Conservation (phyloP, 371 early-diverging fungal genomes). For the Parasitella parasitica region DNA sequence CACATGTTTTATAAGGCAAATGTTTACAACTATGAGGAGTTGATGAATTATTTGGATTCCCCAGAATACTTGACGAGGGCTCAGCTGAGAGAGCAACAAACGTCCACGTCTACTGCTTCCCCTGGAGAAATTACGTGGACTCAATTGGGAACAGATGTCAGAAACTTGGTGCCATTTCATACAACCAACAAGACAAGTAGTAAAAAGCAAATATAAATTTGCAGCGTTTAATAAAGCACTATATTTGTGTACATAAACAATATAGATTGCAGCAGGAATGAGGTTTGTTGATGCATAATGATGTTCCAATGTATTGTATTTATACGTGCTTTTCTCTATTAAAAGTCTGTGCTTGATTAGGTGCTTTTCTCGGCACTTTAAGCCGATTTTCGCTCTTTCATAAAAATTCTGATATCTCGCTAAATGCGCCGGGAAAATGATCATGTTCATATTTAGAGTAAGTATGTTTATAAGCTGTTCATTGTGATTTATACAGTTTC, state of each 20-base stretch:
- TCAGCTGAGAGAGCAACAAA: neutral
- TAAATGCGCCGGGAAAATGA: too few relatives aligned
- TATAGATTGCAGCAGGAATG: too few relatives aligned
- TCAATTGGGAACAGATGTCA: constrained; percentile 10
- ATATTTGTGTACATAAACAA: too few relatives aligned
- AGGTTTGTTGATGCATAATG: too few relatives aligned
- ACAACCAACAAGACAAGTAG: neutral
- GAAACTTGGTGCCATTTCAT: constrained; percentile 48
- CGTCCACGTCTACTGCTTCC: neutral
- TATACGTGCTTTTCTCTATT: neutral
- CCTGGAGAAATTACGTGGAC: constrained; percentile 19
- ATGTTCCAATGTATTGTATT: too few relatives aligned
- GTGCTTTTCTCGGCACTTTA: too few relatives aligned
- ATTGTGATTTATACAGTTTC: too few relatives aligned
- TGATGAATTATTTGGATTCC: constrained; percentile 8
- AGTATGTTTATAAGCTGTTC: too few relatives aligned
- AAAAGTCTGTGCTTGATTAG: too few relatives aligned
- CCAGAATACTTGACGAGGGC: constrained; percentile 12
- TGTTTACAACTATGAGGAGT: constrained; percentile 39
- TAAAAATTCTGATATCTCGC: too few relatives aligned
- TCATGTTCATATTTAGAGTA: too few relatives aligned
- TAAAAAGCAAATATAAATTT: neutral
- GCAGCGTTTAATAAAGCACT: neutral
- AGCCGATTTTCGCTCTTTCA: too few relatives aligned
- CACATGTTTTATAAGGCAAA: constrained; percentile 50